Base-by-base conservation (phyloP, 1,284 basidiomycete genomes). In the Austroboletus niveus region DNA sequence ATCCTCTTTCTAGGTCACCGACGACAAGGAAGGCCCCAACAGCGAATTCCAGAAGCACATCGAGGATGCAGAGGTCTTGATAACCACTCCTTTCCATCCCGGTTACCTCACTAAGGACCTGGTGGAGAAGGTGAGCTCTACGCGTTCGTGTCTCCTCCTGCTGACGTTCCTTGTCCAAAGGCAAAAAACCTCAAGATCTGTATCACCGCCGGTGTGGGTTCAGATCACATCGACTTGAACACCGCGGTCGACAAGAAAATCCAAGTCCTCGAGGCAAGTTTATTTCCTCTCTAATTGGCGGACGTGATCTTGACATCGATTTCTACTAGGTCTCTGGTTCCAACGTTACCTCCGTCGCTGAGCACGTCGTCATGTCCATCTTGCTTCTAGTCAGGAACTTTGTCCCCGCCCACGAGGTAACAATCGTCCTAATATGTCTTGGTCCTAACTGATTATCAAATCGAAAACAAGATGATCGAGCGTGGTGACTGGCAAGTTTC, bases 11-110 rank as follows among this genome's bases (percentile, higher is more conserved):
- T 29, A 87, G 84, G 90, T 93, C 49, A 87, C 89, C 38, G 85
- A 85, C 66, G 85, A 85, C 78, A 97, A 97, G 74, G 94, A 97
- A 68, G 92, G 92, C 32, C 75, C 86, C 10, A 75, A 91, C 69
- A 91, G 87, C 52, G 86, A 80, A 57, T 95, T 98, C 78, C 86
- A 92, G 66, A 92, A 93, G 72, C 80, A 97, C 69, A 80, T 97
- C 57, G 80, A 80, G 53, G 92, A 95, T 68, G 82, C 84, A 41
- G 87, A 89, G 67, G 78, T 90, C 52, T 69, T 89, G 61, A 92
- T 95, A 71, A 95, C 92, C 14, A 97, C 94, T 0, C 94, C 94
- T 11, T 98, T 94, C 85, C 89, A 92, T 69, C 91, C 91, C 45
- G 93, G 86, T 57, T 96, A 97, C 73, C 81, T 95, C 55, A 94